Base-by-base conservation (phyloP, 805 yeast genomes). In the Candida montana region DNA sequence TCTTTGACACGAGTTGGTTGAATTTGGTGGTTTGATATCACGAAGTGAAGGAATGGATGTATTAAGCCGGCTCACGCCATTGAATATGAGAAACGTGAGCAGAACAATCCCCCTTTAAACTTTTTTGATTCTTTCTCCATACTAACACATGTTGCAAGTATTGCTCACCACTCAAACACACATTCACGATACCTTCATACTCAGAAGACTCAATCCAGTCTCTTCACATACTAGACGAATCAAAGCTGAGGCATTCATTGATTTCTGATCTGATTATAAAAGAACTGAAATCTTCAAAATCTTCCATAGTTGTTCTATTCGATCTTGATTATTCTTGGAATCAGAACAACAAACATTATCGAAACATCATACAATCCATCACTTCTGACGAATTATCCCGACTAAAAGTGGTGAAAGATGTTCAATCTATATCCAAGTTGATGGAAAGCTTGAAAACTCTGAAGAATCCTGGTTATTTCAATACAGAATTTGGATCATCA, bases 281-380 rank as follows among this genome's bases (percentile, higher is more conserved):
- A 16, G 20, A 28, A 12, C 27, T 30, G 15, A 7, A 29, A 8
- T 7, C 19, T 2, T 23, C 33, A 18, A 5, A 2, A 16, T 8
- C 21, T n/a, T 4, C n/a, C n/a, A n/a, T 33, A 33, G 18, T 41
- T 5, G 18, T 41, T 2, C 8, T 49, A 10, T 17, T 49, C 20
- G 52, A 49, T 20, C 39, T 42, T 7, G 47, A 40, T n/a, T 42
- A 38, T 32, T 31, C 35, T 12, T 47, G 49, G 48, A 31, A 31
- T 24, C 3, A 1, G 11, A 44, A 39, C 28, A 41, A 31, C 21
- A n/a, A 16, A 6, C 7, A 23, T 27, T 39, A 34, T 18, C 16
- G 12, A 8, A 10, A 17, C 7, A 35, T 47, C 7, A 20, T 15
- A 28, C 8, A n/a, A 11, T 13, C 21, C 1, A 29, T 37, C 9